Conservation (phyloP, 179 eudicot genomes). For the Nepenthes alata region DNA sequence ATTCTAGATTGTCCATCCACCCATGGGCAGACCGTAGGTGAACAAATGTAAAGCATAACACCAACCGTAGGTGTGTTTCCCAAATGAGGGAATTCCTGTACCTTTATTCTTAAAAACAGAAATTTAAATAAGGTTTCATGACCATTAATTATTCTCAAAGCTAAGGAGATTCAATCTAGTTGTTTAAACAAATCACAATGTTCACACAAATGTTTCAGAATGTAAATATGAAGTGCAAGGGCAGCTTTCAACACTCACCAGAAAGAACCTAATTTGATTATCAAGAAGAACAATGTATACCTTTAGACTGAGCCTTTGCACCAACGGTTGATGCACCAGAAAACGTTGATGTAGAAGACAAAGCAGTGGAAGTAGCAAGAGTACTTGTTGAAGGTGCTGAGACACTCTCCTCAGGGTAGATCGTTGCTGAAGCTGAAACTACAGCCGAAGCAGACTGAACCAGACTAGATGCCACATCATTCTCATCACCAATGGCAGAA, state of each 20-base stretch:
- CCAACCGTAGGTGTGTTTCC: too few relatives aligned
- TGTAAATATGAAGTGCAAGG: too few relatives aligned
- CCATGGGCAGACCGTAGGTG: too few relatives aligned
- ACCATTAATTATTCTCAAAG: not conserved
- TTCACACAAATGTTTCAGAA: too few relatives aligned
- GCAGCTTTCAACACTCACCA: not conserved
- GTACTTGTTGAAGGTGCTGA: constrained; percentile 29
- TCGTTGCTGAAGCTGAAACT: constrained; percentile 27
- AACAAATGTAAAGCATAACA: too few relatives aligned
- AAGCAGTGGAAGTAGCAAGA: constrained; percentile 15
- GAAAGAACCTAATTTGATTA: not conserved
- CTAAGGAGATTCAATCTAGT: not conserved
- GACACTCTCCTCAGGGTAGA: constrained; percentile 23
- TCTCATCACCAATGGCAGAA: constrained; percentile 10
- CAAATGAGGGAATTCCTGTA: too few relatives aligned
- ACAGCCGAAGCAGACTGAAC: constrained; percentile 12
- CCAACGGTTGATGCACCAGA: constrained; percentile 19
- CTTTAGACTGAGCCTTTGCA: constrained; percentile 54
- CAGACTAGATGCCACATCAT: constrained; percentile 9
- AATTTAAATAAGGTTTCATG: too few relatives aligned
- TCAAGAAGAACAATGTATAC: constrained; percentile 20
- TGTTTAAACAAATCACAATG: too few relatives aligned
- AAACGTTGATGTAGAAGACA: constrained; percentile 18
- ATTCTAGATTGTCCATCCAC: too few relatives aligned
- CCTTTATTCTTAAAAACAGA: too few relatives aligned